Percentiles rank a stretch among this genome's conserved stretches.
Conservation (phyloP, 2,329 filamentous ascomycete species). For the Hymenoscyphus albidus region DNA sequence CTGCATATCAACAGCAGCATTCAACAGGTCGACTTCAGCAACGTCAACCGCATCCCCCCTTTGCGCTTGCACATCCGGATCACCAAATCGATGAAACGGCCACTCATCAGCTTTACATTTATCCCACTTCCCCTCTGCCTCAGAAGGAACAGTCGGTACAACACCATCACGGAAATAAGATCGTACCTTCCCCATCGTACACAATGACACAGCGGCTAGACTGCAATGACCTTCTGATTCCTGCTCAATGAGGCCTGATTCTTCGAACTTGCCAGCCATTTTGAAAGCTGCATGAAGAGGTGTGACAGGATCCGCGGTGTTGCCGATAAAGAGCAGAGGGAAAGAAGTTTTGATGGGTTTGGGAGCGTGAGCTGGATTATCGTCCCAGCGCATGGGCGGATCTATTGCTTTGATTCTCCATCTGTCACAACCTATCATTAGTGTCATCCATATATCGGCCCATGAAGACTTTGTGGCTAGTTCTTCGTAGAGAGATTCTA, state of each 20-base stretch:
- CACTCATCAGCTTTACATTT: conserved; percentile 29
- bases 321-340: conserved; percentile 40
- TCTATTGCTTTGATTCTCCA: conserved; percentile 26
- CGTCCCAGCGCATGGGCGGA: conserved; percentile 32
- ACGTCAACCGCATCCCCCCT: neutral
- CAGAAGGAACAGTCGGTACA: conserved; percentile 24
- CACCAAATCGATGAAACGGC: conserved; percentile 25
- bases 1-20: conserved; percentile 19
- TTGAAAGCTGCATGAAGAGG: conserved; percentile 33
- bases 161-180: conserved; percentile 28
- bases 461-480: conserved; percentile 24
- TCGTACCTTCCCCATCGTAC: conserved; percentile 27
- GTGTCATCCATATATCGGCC: conserved; percentile 25
- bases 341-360: conserved; percentile 36
- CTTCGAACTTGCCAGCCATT: conserved; percentile 31
- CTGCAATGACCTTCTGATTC: conserved; percentile 30
- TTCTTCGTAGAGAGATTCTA: conserved; percentile 25
- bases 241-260: conserved; percentile 31
- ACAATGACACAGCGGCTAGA: conserved; percentile 25
- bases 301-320: conserved; percentile 39
- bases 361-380: conserved; percentile 26
- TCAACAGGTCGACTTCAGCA: conserved; percentile 10
- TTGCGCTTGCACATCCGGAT: neutral
- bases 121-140: conserved; percentile 27
- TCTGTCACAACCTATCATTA: conserved; percentile 28